Conservation (phyloP, 164 flowering plant species). For the Magnolia officinalis region DNA sequence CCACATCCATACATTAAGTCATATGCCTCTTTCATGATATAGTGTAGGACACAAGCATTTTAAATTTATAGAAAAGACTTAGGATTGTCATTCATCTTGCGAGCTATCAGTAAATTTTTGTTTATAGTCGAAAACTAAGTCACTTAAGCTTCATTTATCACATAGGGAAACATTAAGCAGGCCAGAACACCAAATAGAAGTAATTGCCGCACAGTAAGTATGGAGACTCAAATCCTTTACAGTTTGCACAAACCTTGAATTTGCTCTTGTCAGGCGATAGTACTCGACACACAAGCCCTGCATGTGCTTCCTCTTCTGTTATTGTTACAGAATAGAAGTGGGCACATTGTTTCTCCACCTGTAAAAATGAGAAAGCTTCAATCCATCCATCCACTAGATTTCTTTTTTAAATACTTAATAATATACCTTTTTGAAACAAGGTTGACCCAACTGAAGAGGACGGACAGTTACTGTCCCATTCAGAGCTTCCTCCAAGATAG, state of each 20-base stretch:
- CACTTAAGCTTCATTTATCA: background rate
- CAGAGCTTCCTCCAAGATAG: slow-evolving; percentile 90
- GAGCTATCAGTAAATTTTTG: no score
- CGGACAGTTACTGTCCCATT: slow-evolving; percentile 62
- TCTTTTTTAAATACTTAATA: background rate
- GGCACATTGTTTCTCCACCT: slow-evolving; percentile 96
- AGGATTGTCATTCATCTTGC: no score
- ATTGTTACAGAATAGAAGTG: slow-evolving; percentile 84
- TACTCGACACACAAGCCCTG: slow-evolving; percentile 80
- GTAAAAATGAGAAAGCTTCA: slow-evolving; percentile 14
- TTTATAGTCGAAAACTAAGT: no score
- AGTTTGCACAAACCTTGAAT: slow-evolving; percentile 62
- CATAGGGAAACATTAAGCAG: background rate
- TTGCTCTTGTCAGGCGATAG: slow-evolving; percentile 80
- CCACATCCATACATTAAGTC: no score
- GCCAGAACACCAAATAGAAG: background rate
- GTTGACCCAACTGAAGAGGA: slow-evolving; percentile 63
- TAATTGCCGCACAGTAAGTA: background rate
- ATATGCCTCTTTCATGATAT: no score
- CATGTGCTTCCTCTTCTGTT: slow-evolving; percentile 70
- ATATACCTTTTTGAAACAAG: slow-evolving; percentile 57
- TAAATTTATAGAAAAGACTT: no score
- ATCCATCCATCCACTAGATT: background rate
- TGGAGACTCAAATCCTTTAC: background rate
- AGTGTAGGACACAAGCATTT: no score